Evolutionary conservation across 2,329 filamentous ascomycete species (phyloP), one percentile per base, ranked within the genome.

Genomic region (Exophiala mesophila): DNA sequence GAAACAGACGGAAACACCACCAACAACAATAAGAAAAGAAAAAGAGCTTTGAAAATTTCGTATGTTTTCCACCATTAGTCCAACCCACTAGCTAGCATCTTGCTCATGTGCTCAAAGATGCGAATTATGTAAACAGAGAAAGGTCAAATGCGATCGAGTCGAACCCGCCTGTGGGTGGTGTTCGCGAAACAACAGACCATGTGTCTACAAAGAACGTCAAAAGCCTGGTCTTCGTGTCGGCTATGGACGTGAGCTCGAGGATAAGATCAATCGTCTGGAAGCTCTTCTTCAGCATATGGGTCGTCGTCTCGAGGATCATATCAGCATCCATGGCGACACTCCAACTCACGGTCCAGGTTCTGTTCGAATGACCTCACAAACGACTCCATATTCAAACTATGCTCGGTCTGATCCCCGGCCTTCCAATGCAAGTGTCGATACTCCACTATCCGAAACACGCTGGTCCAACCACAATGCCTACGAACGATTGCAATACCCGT

Each of bases 161-260:
- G 74, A 78, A 53, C 75, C 75, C 1, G 74, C 73, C 15, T 85
- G 82, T 63, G 80, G 80, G 19, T 85, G 82, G 82, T 86, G 82
- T 60, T 64, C 77, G 33, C 76, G 80, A 36, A 84, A 85, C 61
- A 74, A 74, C 44, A 77, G 82, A 48, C 53, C 70, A 35, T 85
- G 82, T 59, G 77, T 83, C 57, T 85, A 85, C 59, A 78, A 78
- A 45, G 82, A 83, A 56, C 71, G 82, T 29, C 83, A 84, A 63
- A 85, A 84, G 59, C 80, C 82, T 7, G 82, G 82, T 2, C 69
- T 76, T 29, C 68, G 77, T 15, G 74, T 79, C 52, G 79, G 78
- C 29, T 80, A 80, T 60, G 76, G 76, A 7, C 67, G 77, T 36
- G 78, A 82, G 60, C 69, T 82, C 3, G 78, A 73, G 52, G 65